These are phyloP conservation scores for Colletotrichum eleusines DNA, from an alignment of 2,329 filamentous ascomycete species.

Conservation along the genomic window DNA sequence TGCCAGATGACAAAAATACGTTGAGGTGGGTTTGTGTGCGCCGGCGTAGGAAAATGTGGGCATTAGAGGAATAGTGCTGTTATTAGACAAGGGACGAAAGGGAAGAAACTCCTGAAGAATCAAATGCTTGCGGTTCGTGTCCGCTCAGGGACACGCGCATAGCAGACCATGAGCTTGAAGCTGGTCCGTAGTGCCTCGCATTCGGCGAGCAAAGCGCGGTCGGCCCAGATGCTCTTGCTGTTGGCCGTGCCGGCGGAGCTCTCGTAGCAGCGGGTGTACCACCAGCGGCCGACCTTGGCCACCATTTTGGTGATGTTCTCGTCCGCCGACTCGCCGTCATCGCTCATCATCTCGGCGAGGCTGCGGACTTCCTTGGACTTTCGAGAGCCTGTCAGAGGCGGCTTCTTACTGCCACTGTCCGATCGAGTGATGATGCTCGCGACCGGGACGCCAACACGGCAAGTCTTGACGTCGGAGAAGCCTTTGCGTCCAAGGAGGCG, in stretches of 20 bases:
- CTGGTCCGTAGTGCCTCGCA: constrained; percentile 89
- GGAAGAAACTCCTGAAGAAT: background rate
- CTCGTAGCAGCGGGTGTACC: constrained; percentile 96
- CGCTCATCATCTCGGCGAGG: constrained; percentile 79
- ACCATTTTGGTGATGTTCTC: constrained; percentile 94
- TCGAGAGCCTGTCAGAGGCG: constrained; percentile 38
- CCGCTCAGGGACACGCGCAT: constrained; percentile 83
- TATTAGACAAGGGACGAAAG: constrained; percentile 13
- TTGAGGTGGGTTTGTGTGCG: constrained; percentile 10
- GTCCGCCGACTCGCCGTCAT: constrained; percentile 77
- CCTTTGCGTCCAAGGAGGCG: constrained; percentile 76
- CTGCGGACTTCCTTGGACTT: constrained; percentile 61
- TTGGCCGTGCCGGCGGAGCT: constrained; percentile 65
- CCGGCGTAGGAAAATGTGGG: constrained; percentile 2
- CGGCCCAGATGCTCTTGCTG: constrained; percentile 78
- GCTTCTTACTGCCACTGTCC: constrained; percentile 39
- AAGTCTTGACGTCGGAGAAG: constrained; percentile 79
- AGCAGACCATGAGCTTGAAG: constrained; percentile 90
- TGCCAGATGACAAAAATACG: constrained; percentile 16
- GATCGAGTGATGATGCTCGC: constrained; percentile 62
- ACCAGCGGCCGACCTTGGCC: constrained; percentile 92
- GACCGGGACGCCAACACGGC: constrained; percentile 82
- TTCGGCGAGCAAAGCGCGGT: constrained; percentile 80
- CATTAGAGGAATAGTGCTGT: constrained; percentile 5
- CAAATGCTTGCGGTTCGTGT: constrained; percentile 62